Evolutionary conservation across 257 asterid genomes (phyloP), one percentile per base, ranked within the genome.

Genomic region (Solanum neorickii): DNA sequence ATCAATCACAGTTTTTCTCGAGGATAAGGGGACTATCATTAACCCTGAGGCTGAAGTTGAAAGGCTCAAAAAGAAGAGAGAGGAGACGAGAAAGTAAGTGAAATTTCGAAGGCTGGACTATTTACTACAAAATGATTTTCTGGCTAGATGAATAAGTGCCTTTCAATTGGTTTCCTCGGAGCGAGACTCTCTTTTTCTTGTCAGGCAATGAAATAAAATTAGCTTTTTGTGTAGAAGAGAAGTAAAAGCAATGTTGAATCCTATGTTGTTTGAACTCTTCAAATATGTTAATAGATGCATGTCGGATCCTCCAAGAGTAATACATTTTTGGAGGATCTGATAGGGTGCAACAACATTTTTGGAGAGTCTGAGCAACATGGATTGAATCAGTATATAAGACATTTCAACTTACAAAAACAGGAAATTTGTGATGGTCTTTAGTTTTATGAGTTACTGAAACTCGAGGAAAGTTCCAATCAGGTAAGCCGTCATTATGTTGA

Each of bases 51-150:
- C 94, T 60, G 98, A 94, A 88, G 95, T 89, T 82, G 98, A 95
- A 87, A 97, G 95, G 89, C 93, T 97, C 37, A 90, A 56, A 89
- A 97, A 93, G 91, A 95, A 91, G 93, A 92, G 91, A 97, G 98
- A 93, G 83, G 98, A 97, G 46, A 87, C 92, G 35, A 91, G 92
- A 85, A 95, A 89, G 99, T 95, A 90, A 91, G 94, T 47, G 72
- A 78, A 82, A 69, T 90, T 80, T 80, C 42, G 12, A 27, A 27
- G 41, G 9, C 84, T 46, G 20, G 65, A 12, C 10, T 27, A 80
- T 27, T 27, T 9, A 20, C 49, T 80, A 33, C 42, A 80, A 47
- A 47, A 5, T 80, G 11, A 46, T 80, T 27, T 80, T 46, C 42
- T 47, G 66, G 37, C 84, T 80, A 46, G 66, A 9, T 9, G 25